Conservation (phyloP, 345 rosid genomes). For the Populus euphratica region DNA sequence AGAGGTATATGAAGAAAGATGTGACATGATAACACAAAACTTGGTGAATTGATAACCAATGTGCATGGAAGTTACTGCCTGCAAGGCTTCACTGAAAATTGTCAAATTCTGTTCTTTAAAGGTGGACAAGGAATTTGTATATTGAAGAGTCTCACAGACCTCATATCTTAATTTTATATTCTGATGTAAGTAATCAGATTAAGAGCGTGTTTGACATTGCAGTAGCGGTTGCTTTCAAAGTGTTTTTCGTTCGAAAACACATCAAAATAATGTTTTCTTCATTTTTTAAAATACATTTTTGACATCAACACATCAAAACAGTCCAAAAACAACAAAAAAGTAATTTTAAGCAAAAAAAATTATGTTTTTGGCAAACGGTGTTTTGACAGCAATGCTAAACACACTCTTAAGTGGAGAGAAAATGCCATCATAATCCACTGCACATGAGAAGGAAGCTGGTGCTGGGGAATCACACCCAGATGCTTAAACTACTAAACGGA, state of each 20-base stretch:
- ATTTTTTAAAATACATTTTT: too few relatives aligned
- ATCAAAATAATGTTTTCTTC: constrained; percentile 20
- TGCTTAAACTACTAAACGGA: background rate
- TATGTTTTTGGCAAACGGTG: too few relatives aligned
- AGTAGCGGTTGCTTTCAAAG: too few relatives aligned
- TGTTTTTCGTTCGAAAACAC: constrained; percentile 21
- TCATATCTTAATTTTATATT: background rate
- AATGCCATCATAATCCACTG: background rate
- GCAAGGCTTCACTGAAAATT: background rate
- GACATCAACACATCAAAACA: too few relatives aligned
- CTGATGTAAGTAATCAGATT: constrained; percentile 13
- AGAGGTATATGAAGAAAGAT: background rate
- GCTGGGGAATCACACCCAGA: background rate
- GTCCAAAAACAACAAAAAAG: background rate
- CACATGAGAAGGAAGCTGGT: too few relatives aligned
- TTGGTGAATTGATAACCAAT: too few relatives aligned
- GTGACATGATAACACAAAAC: too few relatives aligned
- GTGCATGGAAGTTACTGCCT: background rate
- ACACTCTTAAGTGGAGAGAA: background rate
- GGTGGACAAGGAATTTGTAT: background rate
- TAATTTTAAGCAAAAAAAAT: too few relatives aligned
- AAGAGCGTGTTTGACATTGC: too few relatives aligned
- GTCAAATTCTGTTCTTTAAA: background rate
- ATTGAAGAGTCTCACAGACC: background rate
- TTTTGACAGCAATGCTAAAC: too few relatives aligned